phyloP scores from a whole-genome alignment of 345 rosid species.

The Acer campestre region DNA sequence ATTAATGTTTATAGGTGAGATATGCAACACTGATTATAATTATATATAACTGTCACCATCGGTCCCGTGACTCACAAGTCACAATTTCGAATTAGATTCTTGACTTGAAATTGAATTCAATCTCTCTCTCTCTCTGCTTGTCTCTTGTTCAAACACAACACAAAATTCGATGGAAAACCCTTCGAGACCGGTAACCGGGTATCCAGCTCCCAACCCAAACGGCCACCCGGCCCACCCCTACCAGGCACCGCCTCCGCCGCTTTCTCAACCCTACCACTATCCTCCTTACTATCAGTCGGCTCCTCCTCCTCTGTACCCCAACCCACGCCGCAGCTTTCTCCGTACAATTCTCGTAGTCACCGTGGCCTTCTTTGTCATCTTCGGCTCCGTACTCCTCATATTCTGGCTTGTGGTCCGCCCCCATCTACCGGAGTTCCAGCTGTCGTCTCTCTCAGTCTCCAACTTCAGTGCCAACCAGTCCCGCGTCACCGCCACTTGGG shows the following conservation, averaged over 20 bases:
- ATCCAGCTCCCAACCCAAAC: slow-evolving; percentile 52
- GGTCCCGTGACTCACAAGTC: too few species aligned
- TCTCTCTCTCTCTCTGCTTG: not conserved
- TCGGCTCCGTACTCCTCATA: slow-evolving; percentile 55
- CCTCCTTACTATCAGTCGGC: slow-evolving; percentile 32
- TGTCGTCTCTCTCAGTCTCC: slow-evolving; percentile 60
- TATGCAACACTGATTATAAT: too few species aligned
- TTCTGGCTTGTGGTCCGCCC: slow-evolving; percentile 75
- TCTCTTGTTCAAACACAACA: too few species aligned
- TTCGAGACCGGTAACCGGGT: slow-evolving; percentile 54
- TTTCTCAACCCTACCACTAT: slow-evolving; percentile 25
- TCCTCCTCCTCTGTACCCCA: slow-evolving; percentile 22
- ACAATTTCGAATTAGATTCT: too few species aligned
- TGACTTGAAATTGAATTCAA: not conserved
- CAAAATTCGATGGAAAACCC: slow-evolving; percentile 38
- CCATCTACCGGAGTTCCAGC: slow-evolving; percentile 50
- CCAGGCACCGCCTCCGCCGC: slow-evolving; percentile 32
- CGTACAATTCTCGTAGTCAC: slow-evolving; percentile 49
- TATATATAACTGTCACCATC: too few species aligned
- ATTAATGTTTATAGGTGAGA: too few species aligned
- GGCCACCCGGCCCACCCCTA: slow-evolving; percentile 54
- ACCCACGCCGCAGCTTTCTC: slow-evolving; percentile 46
- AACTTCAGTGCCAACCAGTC: slow-evolving; percentile 47
- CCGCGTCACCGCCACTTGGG: slow-evolving; percentile 56
- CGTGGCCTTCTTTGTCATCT: slow-evolving; percentile 33